Base-by-base conservation (phyloP, 2,329 filamentous ascomycete genomes). In the Rutstroemia sydowiana region DNA sequence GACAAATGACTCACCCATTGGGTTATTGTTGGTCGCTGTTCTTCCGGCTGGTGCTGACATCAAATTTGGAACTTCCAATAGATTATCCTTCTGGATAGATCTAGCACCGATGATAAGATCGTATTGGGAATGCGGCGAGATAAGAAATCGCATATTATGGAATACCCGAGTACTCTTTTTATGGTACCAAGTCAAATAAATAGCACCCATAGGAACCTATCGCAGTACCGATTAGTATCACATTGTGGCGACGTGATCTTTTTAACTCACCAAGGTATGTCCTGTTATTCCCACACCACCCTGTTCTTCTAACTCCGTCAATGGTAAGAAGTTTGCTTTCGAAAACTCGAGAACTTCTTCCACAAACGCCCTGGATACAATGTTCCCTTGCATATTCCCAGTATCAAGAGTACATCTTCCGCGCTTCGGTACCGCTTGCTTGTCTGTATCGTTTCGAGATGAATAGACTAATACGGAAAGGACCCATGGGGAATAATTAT, bases 351-450 rank as follows among this genome's bases (percentile, higher is more conserved):
- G 48, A n/a, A n/a, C n/a, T 5, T 54, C 32, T 3, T 42, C 30
- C 7, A 56, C 46, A 28, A 60, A 57, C 3, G 32, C 39, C 48
- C 48, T 40, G 2, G 58, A 60, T 2, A 60, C 53, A 7, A 60
- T 52, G 9, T 60, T 57, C 9, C 55, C 57, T 49, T 57, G 57
- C 45, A 57, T 37, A 23, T 60, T 60, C 3, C 58, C 58, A 11
- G 58, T 60, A n/a, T 60, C 58, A 7, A 60, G 48, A 2, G 57
- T 59, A 14, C 58, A 60, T 21, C 53, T 54, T 3, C 53, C 57
- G 26, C 36, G 30, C 45, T 54, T 56, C 6, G 49, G 36, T 23
- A 56, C 46, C 1, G 30, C 44, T n/a, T 56, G 50, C 37, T 46
- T 48, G 1, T 47, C 14, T 3, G 40, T 43, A 37, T 57, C 53